Conservation (phyloP, 2,329 filamentous ascomycete genomes). For the Penicillium sp. region DNA sequence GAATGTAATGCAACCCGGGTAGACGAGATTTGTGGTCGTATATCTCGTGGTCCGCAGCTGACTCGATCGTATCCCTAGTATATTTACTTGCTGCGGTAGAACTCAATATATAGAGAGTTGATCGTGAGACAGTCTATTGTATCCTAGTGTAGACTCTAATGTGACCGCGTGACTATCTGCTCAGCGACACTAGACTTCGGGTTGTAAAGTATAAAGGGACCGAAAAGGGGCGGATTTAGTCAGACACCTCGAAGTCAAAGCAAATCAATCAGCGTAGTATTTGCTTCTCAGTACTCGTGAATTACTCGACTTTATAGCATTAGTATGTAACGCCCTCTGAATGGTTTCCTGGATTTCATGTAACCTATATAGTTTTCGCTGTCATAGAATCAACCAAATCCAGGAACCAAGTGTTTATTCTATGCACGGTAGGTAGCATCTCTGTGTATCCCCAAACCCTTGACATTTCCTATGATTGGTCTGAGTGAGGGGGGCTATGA, state of each 20-base stretch:
- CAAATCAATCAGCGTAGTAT: not conserved
- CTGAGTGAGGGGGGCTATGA: not conserved
- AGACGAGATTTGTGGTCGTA: not conserved
- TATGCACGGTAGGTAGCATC: not conserved
- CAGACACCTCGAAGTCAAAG: no score
- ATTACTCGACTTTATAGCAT: not conserved
- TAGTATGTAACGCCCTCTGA: no score
- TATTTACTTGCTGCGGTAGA: not conserved
- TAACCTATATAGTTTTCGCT: no score
- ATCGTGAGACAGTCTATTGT: not conserved
- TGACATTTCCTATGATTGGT: not conserved
- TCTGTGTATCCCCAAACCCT: not conserved
- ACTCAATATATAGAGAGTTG: not conserved
- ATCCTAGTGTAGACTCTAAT: not conserved
- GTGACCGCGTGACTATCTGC: no score
- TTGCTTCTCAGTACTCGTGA: not conserved
- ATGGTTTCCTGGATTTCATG: no score
- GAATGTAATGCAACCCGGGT: not conserved
- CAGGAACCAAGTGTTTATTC: not conserved
- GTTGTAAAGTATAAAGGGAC: not conserved
- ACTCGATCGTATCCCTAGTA: not conserved
- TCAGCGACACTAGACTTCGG: not conserved
- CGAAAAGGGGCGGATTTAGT: no score
- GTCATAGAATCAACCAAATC: not conserved
- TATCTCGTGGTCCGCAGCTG: not conserved